phyloP scores from a whole-genome alignment of 768 basidiomycete species.

The Macrolepiota fuliginosa region DNA sequence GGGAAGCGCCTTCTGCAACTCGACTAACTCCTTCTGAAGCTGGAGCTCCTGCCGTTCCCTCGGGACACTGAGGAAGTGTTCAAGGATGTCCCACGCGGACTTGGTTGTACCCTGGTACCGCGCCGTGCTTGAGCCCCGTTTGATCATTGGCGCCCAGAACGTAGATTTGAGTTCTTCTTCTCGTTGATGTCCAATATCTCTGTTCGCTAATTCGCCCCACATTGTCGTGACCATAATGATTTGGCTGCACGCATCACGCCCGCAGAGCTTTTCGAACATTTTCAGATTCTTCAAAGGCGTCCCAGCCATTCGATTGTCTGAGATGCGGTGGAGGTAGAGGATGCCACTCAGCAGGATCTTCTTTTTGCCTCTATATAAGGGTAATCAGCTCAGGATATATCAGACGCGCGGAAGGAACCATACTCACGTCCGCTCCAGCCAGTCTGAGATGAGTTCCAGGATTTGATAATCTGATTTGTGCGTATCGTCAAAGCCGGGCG shows the following conservation, averaged over 20 bases:
- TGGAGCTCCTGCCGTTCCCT: neutral
- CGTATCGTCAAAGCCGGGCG: no score
- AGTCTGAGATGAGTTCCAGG: no score
- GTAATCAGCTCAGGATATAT: no score
- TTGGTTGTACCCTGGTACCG: neutral
- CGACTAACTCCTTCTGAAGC: constrained; percentile 24
- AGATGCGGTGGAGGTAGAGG: constrained; percentile 23
- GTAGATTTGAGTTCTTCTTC: constrained; percentile 15
- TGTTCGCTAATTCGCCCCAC: constrained; percentile 14
- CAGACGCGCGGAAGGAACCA: no score
- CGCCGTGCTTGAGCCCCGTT: constrained; percentile 2
- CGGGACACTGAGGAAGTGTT: neutral
- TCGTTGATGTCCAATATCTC: constrained; percentile 8
- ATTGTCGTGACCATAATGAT: constrained; percentile 31
- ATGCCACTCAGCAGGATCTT: no score
- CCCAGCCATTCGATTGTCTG: constrained; percentile 26
- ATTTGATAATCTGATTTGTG: no score
- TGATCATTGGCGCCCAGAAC: constrained; percentile 17
- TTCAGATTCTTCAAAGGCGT: constrained; percentile 24
- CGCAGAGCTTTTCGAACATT: constrained; percentile 35
- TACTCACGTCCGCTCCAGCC: no score
- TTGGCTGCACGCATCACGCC: constrained; percentile 23
- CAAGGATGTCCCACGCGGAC: constrained; percentile 7
- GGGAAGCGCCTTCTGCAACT: constrained; percentile 18
- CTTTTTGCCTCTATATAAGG: no score